Evolutionary conservation across 2,329 filamentous ascomycete genomes (phyloP).

Genomic region (Pseudogymnoascus sp.): DNA sequence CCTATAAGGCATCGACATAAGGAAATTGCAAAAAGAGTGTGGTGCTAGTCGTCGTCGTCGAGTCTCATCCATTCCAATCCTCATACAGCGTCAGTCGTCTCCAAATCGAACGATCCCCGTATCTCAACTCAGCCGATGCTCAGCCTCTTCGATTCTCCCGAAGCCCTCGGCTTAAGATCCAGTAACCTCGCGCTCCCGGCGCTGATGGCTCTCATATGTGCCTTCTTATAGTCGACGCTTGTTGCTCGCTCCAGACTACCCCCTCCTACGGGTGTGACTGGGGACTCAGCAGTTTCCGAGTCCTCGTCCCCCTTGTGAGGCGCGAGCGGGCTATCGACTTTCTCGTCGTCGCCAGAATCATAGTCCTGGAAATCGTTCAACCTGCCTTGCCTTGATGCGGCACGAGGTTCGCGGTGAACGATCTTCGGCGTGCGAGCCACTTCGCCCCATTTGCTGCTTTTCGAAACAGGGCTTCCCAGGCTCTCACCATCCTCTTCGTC

Average conservation of each 20-base stretch:
- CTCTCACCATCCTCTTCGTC: constrained; percentile 49
- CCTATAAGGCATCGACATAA: constrained; percentile 15
- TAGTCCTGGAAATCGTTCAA: constrained; percentile 24
- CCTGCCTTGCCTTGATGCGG: constrained; percentile 56
- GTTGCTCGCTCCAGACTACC: constrained; percentile 53
- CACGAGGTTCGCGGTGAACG: constrained; percentile 48
- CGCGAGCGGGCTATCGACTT: constrained; percentile 30
- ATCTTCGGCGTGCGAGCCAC: constrained; percentile 50
- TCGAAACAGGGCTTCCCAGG: constrained; percentile 19
- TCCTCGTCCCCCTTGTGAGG: constrained; percentile 16
- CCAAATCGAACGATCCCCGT: not conserved
- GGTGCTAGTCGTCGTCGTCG: constrained; percentile 23
- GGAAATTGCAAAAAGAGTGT: constrained; percentile 27
- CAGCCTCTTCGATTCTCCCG: constrained; percentile 42
- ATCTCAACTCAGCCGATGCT: constrained; percentile 19
- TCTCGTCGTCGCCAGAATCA: constrained; percentile 17
- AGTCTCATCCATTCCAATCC: constrained; percentile 6
- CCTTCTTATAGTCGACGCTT: constrained; percentile 56
- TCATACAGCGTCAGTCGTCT: constrained; percentile 6
- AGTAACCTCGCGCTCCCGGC: constrained; percentile 70
- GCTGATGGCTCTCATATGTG: constrained; percentile 64
- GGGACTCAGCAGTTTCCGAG: constrained; percentile 12
- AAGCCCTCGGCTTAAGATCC: constrained; percentile 53
- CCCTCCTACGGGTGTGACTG: not conserved
- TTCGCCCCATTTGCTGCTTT: constrained; percentile 27